Evolutionary conservation across 192 early-diverging fungal genomes (phyloP).

Genomic region (Coemansia sp.): DNA sequence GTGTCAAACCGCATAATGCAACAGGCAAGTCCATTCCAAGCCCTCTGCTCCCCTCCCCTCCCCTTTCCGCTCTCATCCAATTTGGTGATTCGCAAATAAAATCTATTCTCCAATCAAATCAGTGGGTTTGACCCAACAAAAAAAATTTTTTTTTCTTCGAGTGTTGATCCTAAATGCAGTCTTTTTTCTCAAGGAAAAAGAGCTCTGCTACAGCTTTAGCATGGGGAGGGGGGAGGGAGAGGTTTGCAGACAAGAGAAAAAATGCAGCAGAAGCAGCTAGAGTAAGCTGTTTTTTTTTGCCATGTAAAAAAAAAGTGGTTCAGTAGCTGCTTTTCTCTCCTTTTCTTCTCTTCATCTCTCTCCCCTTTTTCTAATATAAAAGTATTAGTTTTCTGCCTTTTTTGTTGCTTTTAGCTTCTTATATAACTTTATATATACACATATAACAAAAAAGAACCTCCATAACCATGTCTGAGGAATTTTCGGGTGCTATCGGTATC

Average conservation of each 20-base stretch:
- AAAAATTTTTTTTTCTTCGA: conserved; percentile 24
- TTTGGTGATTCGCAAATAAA: not conserved
- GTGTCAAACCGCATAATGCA: too few relatives aligned
- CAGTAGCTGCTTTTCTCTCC: not conserved
- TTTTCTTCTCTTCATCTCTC: conserved; percentile 14
- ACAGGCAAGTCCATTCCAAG: too few relatives aligned
- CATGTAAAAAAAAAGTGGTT: conserved; percentile 3
- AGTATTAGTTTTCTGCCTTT: conserved; percentile 3
- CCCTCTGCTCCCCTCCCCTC: too few relatives aligned
- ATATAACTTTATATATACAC: conserved; percentile 6
- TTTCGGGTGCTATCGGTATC: conserved; percentile 80
- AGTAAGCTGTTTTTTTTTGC: not conserved
- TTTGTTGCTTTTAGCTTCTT: conserved; percentile 1
- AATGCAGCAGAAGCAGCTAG: not conserved
- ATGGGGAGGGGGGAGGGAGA: not conserved
- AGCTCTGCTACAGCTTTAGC: not conserved
- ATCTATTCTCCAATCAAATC: not conserved
- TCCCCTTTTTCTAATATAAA: conserved; percentile 4
- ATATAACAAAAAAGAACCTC: not conserved
- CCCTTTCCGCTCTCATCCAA: too few relatives aligned
- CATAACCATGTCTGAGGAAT: conserved; percentile 45
- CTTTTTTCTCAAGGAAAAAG: not conserved
- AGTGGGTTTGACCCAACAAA: conserved; percentile 16
- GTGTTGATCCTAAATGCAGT: conserved; percentile 10
- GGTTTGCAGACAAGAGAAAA: not conserved